Evolutionary conservation across 176 grass and related monocot species (phyloP).

Genomic region (Aechmea fasciata): DNA sequence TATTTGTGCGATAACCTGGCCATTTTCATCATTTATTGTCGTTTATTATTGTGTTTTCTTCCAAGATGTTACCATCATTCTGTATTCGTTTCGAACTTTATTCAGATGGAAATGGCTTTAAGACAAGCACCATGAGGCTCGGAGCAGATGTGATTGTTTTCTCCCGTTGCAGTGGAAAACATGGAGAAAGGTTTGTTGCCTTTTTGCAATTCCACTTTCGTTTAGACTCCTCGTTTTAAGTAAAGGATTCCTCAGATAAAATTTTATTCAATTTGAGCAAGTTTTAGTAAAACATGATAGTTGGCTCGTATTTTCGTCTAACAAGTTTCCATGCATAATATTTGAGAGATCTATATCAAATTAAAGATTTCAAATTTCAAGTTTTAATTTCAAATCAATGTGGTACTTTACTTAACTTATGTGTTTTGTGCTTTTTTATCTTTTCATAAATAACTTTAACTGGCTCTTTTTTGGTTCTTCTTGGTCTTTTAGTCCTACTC

Average conservation of each 20-base stretch:
- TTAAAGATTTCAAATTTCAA: neutral
- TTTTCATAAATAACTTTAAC: neutral
- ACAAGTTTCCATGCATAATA: too few relatives aligned
- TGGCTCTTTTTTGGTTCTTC: neutral
- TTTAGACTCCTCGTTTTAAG: too few relatives aligned
- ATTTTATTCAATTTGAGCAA: too few relatives aligned
- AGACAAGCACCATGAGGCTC: slow-evolving; percentile 25
- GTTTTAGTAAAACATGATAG: too few relatives aligned
- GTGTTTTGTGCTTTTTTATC: neutral
- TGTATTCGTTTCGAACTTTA: neutral
- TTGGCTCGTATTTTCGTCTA: too few relatives aligned
- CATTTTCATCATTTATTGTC: neutral
- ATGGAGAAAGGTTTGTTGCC: slow-evolving; percentile 11
- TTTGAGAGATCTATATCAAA: too few relatives aligned
- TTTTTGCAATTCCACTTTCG: neutral
- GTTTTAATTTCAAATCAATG: neutral
- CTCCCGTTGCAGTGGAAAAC: slow-evolving; percentile 9
- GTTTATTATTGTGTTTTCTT: neutral
- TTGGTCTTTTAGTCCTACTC: slow-evolving; percentile 6
- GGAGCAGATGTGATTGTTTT: slow-evolving; percentile 23
- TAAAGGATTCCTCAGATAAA: too few relatives aligned
- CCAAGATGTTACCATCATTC: neutral
- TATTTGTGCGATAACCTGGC: too few relatives aligned
- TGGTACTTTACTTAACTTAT: neutral
- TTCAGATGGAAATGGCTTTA: slow-evolving; percentile 30